Base-by-base conservation (phyloP, 2,329 filamentous ascomycete genomes). In the Hypoxylon sp. region DNA sequence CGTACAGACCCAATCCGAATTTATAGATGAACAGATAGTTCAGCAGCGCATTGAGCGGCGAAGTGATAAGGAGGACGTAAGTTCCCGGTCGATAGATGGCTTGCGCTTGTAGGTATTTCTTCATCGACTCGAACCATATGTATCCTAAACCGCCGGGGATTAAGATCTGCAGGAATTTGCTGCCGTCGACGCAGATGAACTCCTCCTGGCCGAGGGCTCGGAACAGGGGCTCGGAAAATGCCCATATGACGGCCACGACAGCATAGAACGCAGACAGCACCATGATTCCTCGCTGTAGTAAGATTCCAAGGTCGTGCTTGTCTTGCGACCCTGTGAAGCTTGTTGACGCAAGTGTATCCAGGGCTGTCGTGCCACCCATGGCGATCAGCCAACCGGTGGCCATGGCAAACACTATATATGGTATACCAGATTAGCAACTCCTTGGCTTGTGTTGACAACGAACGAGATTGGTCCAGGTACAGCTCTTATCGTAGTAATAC, bases 41-140 rank as follows among this genome's bases (percentile, higher is more conserved):
- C 72, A 97, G 80, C 20, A 90, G 77, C 0, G 87, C 88, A 70
- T 95, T 96, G 21, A 96, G 76, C 0, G 92, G 92, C 0, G 92
- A 92, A 15, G 90, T 93, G 63, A 96, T 81, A 1, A 96, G 75
- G 1, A 97, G 83, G 8, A 92, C 91, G 70, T 93, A 96, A 1
- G 93, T 89, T 1, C 89, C 91, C 0, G 91, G 90, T 1, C 83
- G 85, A 75, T 96, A 95, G n/a, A 95, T 85, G 23, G 73, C 78
- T 74, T 97, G 92, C 0, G 92, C 92, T 74, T 97, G 92, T 1
- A 96, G 81, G 66, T 88, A 97, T 67, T 94, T 91, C 77, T 97
- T 97, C 70, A 92, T 85, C 4, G 86, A 82, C 74, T 96, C 91
- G 58, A 96, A 96, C 77, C 90, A 96, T 35, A 96, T 86, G 67